Base-by-base conservation (phyloP, 805 yeast species). In the Starmerella kuoi region DNA sequence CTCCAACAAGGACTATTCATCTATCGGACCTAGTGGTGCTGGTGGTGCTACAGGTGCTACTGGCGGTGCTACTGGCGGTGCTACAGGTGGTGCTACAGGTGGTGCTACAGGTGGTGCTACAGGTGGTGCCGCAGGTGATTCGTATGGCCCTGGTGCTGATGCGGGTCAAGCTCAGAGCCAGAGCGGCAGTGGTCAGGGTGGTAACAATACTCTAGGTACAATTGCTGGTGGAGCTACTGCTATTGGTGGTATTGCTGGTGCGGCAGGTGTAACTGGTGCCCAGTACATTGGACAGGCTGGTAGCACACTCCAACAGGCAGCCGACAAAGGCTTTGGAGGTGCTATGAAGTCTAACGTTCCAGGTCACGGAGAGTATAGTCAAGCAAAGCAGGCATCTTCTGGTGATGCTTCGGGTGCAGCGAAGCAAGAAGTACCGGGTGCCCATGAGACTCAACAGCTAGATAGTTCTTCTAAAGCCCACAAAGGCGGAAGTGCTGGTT, bases 401-500 rank as follows among this genome's bases (percentile, higher is more conserved):
- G 48, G 48, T 12, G 36, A 41, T 22, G 34, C 34, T 14, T 35
- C 42, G n/a, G 45, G 48, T 7, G 31, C 26, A 2, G 48, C 41
- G 18, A 42, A 42, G 49, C 36, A 31, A 22, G 31, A 42, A 18
- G 31, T 46, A 5, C 49, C 49, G 9, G 42, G 42, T n/a, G 40
- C 36, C 15, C 35, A 39, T 35, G 34, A 46, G 37, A 41, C 45
- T 14, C 28, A 36, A 18, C 47, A 44, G 31, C 23, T 43, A 11
- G 17, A 25, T 21, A 15, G 19, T 23, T 18, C 42, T 2, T 32
- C 35, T 4, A 44, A 46, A 28, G 47, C 43, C 4, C 2, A 40
- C 5, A 31, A 31, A 34, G 40, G 42, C 23, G 47, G 45, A 21
- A 31, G 37, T 12, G 12, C 19, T 12, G 28, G 24, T 12, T 25